A percentile compares a stretch with the other conserved stretches of the same genome.
Conservation (phyloP, 2,329 filamentous ascomycete species). For the Polytolypa hystricis region DNA sequence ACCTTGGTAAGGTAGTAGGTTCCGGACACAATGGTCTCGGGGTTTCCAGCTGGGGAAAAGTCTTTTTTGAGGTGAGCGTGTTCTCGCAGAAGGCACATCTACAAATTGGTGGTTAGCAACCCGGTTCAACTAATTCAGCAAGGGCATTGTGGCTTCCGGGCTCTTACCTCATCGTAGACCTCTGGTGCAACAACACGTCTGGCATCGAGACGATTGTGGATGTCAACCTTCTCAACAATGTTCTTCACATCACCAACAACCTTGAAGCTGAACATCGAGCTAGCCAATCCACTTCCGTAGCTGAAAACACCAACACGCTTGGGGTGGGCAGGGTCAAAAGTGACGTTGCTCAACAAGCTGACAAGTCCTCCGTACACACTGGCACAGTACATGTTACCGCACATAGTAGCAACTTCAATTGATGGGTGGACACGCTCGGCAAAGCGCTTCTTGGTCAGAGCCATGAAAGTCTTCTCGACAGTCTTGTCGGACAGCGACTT, state of each 20-base stretch:
- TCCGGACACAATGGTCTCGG: slow-evolving; percentile 53
- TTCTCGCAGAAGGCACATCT: slow-evolving; percentile 73
- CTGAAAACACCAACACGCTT: slow-evolving; percentile 69
- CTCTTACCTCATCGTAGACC: slow-evolving; percentile 60
- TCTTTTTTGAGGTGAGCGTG: slow-evolving; percentile 73
- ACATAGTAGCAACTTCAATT: slow-evolving; percentile 67
- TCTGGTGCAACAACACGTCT: slow-evolving; percentile 57
- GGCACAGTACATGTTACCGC: slow-evolving; percentile 54
- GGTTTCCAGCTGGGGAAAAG: slow-evolving; percentile 58
- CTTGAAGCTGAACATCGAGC: slow-evolving; percentile 57
- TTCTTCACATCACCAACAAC: slow-evolving; percentile 57
- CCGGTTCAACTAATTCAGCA: neutral
- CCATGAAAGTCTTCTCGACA: slow-evolving; percentile 81
- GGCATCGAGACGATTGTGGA: slow-evolving; percentile 56
- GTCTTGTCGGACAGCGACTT: slow-evolving; percentile 70
- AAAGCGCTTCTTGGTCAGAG: slow-evolving; percentile 72
- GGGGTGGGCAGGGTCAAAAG: slow-evolving; percentile 52
- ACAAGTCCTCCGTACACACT: slow-evolving; percentile 48
- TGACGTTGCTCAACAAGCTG: slow-evolving; percentile 52
- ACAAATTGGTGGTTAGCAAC: slow-evolving; percentile 18
- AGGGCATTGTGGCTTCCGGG: neutral
- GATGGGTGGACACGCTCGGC: slow-evolving; percentile 62
- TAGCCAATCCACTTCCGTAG: slow-evolving; percentile 68
- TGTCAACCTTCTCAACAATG: slow-evolving; percentile 57
- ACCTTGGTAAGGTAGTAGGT: slow-evolving; percentile 72